phyloP scores from a whole-genome alignment of 305 asterid genomes.

The Solanum hybrid region DNA sequence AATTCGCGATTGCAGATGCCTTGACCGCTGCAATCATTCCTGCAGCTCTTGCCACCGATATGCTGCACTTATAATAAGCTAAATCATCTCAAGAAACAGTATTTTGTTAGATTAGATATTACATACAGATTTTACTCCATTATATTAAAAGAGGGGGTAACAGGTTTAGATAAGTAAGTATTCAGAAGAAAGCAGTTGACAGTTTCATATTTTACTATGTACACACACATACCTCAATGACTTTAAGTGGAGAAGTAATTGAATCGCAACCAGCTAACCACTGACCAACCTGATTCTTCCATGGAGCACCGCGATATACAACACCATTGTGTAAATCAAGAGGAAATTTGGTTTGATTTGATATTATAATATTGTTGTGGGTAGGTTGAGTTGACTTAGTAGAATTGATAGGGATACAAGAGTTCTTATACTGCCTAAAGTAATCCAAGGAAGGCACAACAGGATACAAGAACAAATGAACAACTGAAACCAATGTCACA shows the following conservation, averaged over 20 bases:
- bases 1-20: conserved; percentile 79
- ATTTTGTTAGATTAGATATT: neutral
- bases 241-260: conserved; percentile 26
- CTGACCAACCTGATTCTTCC: conserved; percentile 81
- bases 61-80: conserved; percentile 25
- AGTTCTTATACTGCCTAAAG: conserved; percentile 34
- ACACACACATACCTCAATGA: conserved; percentile 53
- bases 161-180: neutral
- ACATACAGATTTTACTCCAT: neutral
- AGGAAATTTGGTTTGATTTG: conserved; percentile 31
- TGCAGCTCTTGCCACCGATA: conserved; percentile 82
- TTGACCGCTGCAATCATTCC: conserved; percentile 62
- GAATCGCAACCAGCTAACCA: conserved; percentile 84
- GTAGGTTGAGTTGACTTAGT: conserved; percentile 2
- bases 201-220: neutral
- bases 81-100: neutral
- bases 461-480: conserved; percentile 68
- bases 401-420: conserved; percentile 31
- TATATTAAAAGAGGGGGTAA: neutral
- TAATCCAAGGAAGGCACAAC: conserved; percentile 51
- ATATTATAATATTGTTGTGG: conserved; percentile 1
- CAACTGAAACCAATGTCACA: conserved; percentile 50
- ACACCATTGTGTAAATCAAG: conserved; percentile 63
- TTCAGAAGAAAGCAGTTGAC: neutral
- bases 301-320: conserved; percentile 69